Evolutionary conservation across 2,329 filamentous ascomycete species (phyloP), one percentile per base, ranked within the genome.

Genomic region (Periglandula ipomoeae): DNA sequence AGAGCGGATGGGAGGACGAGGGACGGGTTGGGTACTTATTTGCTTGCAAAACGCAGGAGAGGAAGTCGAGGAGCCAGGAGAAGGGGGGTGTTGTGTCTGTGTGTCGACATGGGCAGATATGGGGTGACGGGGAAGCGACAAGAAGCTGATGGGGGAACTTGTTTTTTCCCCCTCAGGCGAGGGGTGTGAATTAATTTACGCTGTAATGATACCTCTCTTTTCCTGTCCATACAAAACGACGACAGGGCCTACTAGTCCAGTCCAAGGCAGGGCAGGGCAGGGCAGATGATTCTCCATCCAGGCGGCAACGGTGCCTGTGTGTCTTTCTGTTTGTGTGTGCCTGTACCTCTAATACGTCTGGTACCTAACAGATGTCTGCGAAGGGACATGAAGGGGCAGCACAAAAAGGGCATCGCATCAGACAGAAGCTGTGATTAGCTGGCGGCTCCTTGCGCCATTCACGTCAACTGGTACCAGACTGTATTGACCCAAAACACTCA

Each of bases 1-100:
- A 51, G 53, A 51, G 49, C 53, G 47, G 49, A 52, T 49, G 35
- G 49, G 56, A 43, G 62, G 37, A 47, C 23, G 39, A 47, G 34
- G 62, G 66, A 66, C 60, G 51, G 60, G 58, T 63, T 56, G 60
- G 66, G 62, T 71, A 68, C 68, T 70, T 71, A 71, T 71, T 69
- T 60, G 64, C 55, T 54, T 52, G 52, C 44, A 44, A 27, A 38
- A 32, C 15, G 48, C 50, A 52, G 54, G 56, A 44, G 37, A 52
- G 22, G 45, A 35, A 48, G 42, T 45, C 49, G 50, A 54, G 45
- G 43, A 51, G 44, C 17, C 24, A 46, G 27, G 49, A 50, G 52
- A 44, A 49, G 48, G 50, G 52, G 50, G 45, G 27, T 32, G n/a
- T n/a, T n/a, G n/a, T n/a, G n/a, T n/a, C n/a, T n/a, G n/a, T n/a